phyloP scores from a whole-genome alignment of 495 filamentous ascomycete species.

The Talaromyces borbonicus region DNA sequence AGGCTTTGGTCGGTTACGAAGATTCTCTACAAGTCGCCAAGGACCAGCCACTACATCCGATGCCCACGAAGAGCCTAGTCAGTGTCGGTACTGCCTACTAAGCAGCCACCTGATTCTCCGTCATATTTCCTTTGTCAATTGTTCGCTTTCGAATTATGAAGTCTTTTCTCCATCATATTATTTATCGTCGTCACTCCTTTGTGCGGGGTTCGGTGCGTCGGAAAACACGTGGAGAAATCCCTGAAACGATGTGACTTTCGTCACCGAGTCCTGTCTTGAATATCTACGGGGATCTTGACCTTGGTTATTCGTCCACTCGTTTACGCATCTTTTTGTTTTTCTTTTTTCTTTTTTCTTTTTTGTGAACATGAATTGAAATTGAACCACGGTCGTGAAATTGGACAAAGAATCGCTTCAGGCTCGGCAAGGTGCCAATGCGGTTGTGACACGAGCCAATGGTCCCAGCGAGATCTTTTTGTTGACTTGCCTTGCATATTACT shows the following conservation, averaged over 20 bases:
- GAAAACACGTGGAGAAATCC: constrained; percentile 8
- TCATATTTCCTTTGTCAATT: constrained; percentile 19
- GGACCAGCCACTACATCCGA: constrained; percentile 37
- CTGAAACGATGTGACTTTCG: constrained; percentile 4
- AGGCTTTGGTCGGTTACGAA: constrained; percentile 88
- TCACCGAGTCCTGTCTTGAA: constrained; percentile 1
- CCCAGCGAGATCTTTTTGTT: too few species aligned
- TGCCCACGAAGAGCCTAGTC: constrained; percentile 37
- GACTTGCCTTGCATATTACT: constrained; percentile 10
- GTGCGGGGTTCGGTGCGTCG: constrained; percentile 6
- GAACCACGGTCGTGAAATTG: too few species aligned
- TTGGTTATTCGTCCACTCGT: constrained; percentile 4
- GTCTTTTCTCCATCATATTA: constrained; percentile 5
- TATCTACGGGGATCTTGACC: not conserved
- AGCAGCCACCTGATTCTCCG: constrained; percentile 6
- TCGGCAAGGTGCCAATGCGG: too few species aligned
- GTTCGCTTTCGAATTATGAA: constrained; percentile 14
- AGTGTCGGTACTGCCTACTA: constrained; percentile 41
- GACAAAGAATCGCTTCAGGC: too few species aligned
- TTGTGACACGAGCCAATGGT: too few species aligned
- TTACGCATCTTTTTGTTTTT: constrained; percentile 1
- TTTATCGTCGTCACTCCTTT: constrained; percentile 7
- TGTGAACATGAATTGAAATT: too few species aligned
- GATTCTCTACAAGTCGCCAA: constrained; percentile 50
- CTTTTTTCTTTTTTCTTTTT: too few species aligned